phyloP scores from a whole-genome alignment of 116 monocot genomes.

The Phalaenopsis hybrid region DNA sequence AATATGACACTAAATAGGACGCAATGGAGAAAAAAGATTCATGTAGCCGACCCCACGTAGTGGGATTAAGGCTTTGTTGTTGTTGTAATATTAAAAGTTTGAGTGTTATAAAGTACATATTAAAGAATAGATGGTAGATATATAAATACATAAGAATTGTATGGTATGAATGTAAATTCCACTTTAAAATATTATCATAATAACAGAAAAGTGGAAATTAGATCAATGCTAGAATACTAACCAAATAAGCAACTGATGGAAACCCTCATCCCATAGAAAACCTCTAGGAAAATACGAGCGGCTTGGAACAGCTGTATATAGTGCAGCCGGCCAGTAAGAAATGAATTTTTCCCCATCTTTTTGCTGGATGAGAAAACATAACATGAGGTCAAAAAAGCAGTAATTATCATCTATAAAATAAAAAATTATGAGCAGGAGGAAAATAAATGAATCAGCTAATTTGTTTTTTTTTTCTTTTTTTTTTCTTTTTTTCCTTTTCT shows the following conservation, averaged over 20 bases:
- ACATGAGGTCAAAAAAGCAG: neutral
- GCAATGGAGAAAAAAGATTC: no score
- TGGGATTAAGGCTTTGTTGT: no score
- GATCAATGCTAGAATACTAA: slow-evolving; percentile 23
- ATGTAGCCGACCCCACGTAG: no score
- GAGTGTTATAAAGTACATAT: no score
- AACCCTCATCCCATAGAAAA: slow-evolving; percentile 97
- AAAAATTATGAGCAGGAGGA: neutral
- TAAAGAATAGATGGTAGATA: no score
- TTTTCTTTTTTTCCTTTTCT: no score
- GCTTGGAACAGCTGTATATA: slow-evolving; percentile 91
- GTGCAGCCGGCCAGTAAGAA: slow-evolving; percentile 84
- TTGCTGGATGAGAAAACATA: slow-evolving; percentile 32
- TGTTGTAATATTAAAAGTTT: no score
- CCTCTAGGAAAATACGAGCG: slow-evolving; percentile 95
- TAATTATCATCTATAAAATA: neutral
- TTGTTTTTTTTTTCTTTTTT: no score
- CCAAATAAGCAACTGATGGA: slow-evolving; percentile 90
- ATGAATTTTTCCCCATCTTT: slow-evolving; percentile 60
- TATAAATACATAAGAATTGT: no score
- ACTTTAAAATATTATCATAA: no score
- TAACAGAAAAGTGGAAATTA: neutral
- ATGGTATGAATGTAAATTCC: no score
- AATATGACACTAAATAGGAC: no score
- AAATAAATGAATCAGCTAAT: neutral